phyloP scores from a whole-genome alignment of 495 filamentous ascomycete species.

The Aspergillus funiculosus region DNA sequence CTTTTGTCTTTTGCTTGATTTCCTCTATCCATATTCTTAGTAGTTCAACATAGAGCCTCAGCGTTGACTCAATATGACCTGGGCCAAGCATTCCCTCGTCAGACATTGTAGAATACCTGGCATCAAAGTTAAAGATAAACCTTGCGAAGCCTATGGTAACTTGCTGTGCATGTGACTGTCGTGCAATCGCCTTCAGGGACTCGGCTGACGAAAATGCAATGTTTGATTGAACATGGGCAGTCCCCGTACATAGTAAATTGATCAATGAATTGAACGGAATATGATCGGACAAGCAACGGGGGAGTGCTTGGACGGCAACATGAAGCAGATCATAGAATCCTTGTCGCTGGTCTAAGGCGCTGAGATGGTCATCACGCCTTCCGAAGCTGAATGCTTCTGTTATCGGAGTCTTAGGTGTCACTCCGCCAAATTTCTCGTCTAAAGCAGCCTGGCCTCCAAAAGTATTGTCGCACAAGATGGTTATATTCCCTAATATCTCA shows the following conservation, averaged over 20 bases:
- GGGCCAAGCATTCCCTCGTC: constrained; percentile 95
- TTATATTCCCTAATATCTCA: constrained; percentile 92
- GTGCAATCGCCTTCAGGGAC: constrained; percentile 90
- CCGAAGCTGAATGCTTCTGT: constrained; percentile 89
- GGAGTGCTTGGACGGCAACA: constrained; percentile 90
- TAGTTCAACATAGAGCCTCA: constrained; percentile 88
- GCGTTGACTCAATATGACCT: constrained; percentile 89
- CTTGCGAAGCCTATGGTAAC: constrained; percentile 94
- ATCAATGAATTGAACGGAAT: constrained; percentile 92
- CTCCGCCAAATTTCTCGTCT: constrained; percentile 86
- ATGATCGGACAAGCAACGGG: constrained; percentile 82
- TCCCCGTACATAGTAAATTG: constrained; percentile 93
- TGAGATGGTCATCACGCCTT: constrained; percentile 71
- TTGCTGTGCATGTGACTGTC: constrained; percentile 87
- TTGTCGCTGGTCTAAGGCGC: constrained; percentile 75
- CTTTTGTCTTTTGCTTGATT: constrained; percentile 78
- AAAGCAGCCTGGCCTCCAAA: constrained; percentile 93
- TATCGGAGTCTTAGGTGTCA: constrained; percentile 87
- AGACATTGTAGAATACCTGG: constrained; percentile 93
- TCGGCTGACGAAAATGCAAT: constrained; percentile 89
- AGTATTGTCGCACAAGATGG: constrained; percentile 88
- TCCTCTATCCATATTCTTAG: constrained; percentile 96
- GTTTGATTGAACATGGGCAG: constrained; percentile 87
- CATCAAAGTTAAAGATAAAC: constrained; percentile 98
- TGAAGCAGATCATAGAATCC: constrained; percentile 94